Percentiles rank a stretch among this genome's conserved stretches.
phyloP scores from a whole-genome alignment of 2,329 filamentous ascomycete species.

The Xylaria polymorpha region DNA sequence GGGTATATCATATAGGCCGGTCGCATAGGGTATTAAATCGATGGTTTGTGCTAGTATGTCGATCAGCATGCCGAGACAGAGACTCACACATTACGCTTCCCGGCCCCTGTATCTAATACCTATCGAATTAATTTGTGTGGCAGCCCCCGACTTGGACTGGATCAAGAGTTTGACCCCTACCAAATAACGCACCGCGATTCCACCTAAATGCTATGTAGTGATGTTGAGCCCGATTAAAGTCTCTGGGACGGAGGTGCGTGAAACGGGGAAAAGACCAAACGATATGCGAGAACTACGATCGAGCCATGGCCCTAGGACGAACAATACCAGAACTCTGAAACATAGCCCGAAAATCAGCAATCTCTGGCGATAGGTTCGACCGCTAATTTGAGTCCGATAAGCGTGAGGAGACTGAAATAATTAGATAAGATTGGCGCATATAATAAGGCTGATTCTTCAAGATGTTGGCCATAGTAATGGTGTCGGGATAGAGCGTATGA shows the following conservation, averaged over 20 bases:
- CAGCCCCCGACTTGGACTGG: background rate
- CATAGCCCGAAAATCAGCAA: background rate
- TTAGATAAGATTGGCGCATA: background rate
- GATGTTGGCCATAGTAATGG: background rate
- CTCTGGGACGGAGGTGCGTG: background rate
- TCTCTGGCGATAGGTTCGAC: background rate
- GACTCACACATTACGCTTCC: too few species aligned
- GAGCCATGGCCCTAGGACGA: background rate
- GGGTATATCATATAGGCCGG: too few species aligned
- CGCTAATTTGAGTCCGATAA: background rate
- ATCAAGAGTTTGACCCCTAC: background rate
- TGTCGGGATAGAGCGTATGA: too few species aligned
- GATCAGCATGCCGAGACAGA: too few species aligned
- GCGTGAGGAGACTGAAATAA: background rate
- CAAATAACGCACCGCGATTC: background rate
- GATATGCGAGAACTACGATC: background rate
- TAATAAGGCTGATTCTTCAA: background rate
- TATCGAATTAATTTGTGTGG: background rate
- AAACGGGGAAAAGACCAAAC: background rate
- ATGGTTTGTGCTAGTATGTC: too few species aligned
- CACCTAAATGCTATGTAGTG: background rate
- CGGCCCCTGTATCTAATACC: too few species aligned
- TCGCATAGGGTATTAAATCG: too few species aligned
- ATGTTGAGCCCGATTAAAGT: background rate
- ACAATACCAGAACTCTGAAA: too few species aligned